Conservation (phyloP, 768 basidiomycete genomes). For the Hebeloma cylindrosporum region DNA sequence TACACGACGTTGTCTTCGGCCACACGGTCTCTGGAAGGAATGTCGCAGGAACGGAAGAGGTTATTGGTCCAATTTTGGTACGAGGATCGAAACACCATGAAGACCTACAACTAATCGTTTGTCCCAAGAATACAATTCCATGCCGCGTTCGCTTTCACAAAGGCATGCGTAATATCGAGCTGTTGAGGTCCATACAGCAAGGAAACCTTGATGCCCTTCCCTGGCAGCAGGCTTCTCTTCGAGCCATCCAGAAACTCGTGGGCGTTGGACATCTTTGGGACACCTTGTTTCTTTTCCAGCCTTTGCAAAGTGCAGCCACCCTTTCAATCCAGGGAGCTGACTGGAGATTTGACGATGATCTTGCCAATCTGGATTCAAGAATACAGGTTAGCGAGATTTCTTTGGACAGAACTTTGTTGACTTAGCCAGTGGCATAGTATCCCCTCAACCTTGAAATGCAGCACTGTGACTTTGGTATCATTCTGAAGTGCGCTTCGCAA, state of each 20-base stretch:
- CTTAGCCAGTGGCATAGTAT: constrained; percentile 32
- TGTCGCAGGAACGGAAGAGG: constrained; percentile 39
- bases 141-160: constrained; percentile 36
- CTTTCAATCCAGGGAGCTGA: constrained; percentile 20
- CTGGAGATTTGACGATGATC: constrained; percentile 28
- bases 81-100: constrained; percentile 12
- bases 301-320: constrained; percentile 17
- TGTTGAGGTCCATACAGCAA: constrained; percentile 38
- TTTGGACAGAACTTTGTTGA: background rate
- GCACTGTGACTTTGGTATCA: constrained; percentile 30
- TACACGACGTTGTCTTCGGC: constrained; percentile 44
- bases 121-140: constrained; percentile 45
- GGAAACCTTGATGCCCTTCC: constrained; percentile 37
- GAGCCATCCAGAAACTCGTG: constrained; percentile 38
- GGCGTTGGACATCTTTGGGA: constrained; percentile 36
- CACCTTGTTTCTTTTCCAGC: constrained; percentile 47
- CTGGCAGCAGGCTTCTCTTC: constrained; percentile 48
- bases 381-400: constrained; percentile 26
- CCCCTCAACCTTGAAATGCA: constrained; percentile 43
- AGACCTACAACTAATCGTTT: background rate
- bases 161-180: constrained; percentile 28
- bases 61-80: constrained; percentile 48
- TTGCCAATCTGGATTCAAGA: constrained; percentile 15
- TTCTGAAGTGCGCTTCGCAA: constrained; percentile 36
- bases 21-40: constrained; percentile 46